Percentiles rank a stretch among this genome's conserved stretches.
These are phyloP conservation scores for Epichloe sylvatica DNA, from an alignment of 2,329 filamentous ascomycete genomes.

Conservation along the genomic window DNA sequence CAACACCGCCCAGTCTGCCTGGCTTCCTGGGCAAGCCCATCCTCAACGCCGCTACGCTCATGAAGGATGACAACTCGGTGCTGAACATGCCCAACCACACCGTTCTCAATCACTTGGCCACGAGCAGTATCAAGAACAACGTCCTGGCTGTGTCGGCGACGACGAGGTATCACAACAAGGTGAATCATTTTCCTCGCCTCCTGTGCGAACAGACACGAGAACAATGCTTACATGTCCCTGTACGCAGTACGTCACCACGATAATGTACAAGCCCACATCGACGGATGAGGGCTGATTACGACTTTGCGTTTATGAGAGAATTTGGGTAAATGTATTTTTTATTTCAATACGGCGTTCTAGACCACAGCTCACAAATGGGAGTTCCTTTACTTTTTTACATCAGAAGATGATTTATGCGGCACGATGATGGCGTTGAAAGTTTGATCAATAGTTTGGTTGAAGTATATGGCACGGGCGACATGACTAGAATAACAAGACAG, in stretches of 20 bases:
- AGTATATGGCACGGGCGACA: background rate
- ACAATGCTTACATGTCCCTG: background rate
- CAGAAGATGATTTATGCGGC: background rate
- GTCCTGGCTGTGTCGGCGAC: slow-evolving; percentile 91
- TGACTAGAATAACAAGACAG: background rate
- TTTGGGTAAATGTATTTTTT: background rate
- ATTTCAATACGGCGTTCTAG: background rate
- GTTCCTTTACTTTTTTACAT: background rate
- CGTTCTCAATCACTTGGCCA: slow-evolving; percentile 88
- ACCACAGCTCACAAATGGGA: background rate
- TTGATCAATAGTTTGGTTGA: background rate
- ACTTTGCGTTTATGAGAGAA: background rate
- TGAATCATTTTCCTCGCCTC: slow-evolving; percentile 21
- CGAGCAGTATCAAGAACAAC: slow-evolving; percentile 94
- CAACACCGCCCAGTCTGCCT: slow-evolving; percentile 71
- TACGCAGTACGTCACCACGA: slow-evolving; percentile 81
- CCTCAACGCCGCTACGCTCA: slow-evolving; percentile 74
- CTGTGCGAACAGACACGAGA: background rate
- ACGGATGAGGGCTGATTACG: slow-evolving; percentile 30
- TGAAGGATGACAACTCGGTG: slow-evolving; percentile 97
- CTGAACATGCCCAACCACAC: slow-evolving; percentile 95
- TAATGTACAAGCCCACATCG: slow-evolving; percentile 85
- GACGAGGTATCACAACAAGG: slow-evolving; percentile 95
- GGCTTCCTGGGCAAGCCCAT: slow-evolving; percentile 91
- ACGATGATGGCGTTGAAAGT: background rate